Evolutionary conservation across 2,329 filamentous ascomycete genomes (phyloP).

Genomic region (Epichloe coenophiala): DNA sequence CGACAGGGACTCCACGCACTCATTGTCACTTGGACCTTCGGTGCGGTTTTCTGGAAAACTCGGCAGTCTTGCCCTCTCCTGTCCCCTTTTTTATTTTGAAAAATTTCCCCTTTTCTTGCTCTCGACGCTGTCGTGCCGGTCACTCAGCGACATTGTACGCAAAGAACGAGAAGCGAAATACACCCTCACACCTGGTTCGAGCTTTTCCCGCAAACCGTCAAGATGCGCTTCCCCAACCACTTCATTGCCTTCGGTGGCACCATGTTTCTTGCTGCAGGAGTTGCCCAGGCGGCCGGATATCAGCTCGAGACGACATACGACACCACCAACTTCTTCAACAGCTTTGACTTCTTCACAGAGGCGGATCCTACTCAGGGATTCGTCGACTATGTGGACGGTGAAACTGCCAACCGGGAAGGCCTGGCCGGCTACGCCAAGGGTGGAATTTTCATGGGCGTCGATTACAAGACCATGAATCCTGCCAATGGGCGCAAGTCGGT

Average conservation of each 20-base stretch:
- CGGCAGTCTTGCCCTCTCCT: no score
- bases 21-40: neutral
- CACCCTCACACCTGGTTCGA: neutral
- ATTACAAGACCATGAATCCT: slow-evolving; percentile 42
- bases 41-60: neutral
- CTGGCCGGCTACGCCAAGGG: slow-evolving; percentile 44
- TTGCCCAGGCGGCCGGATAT: slow-evolving; percentile 24
- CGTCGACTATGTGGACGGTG: slow-evolving; percentile 51
- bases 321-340: slow-evolving; percentile 39
- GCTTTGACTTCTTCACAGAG: slow-evolving; percentile 41
- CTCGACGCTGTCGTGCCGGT: slow-evolving; percentile 9
- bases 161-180: neutral
- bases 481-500: slow-evolving; percentile 53
- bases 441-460: slow-evolving; percentile 56
- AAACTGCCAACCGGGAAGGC: slow-evolving; percentile 41
- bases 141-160: slow-evolving; percentile 5
- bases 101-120: no score
- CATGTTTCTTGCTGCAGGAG: slow-evolving; percentile 15
- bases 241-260: slow-evolving; percentile 15
- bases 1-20: neutral
- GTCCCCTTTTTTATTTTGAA: neutral
- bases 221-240: slow-evolving; percentile 11
- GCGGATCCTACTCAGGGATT: slow-evolving; percentile 63
- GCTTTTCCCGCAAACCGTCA: neutral
- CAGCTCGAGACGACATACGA: slow-evolving; percentile 34